A percentile compares a stretch with the other conserved stretches of the same genome.
Conservation (phyloP, 1,139 yeast species). For the Nakaseomyces bracarensis region DNA sequence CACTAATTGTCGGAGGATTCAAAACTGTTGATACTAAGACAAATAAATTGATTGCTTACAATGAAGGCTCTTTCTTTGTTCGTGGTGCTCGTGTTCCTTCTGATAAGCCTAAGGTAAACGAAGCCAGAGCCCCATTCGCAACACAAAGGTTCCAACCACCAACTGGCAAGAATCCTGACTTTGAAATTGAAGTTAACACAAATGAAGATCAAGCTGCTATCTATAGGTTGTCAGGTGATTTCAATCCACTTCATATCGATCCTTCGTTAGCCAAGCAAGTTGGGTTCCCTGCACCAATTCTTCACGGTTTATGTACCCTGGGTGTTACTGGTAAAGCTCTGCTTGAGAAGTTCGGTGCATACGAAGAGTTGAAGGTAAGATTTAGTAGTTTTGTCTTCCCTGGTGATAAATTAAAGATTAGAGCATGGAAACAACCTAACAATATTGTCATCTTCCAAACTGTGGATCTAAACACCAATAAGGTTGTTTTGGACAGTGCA, state of each 20-base stretch:
- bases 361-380: conserved; percentile 81
- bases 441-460: conserved; percentile 74
- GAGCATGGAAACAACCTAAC: conserved; percentile 73
- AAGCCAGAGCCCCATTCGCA: conserved; percentile 46
- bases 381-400: conserved; percentile 92
- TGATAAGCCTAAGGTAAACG: conserved; percentile 38
- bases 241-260: conserved; percentile 91
- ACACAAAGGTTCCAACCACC: conserved; percentile 61
- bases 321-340: conserved; percentile 76
- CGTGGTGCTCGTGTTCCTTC: conserved; percentile 71
- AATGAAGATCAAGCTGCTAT: conserved; percentile 74
- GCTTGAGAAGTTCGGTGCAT: conserved; percentile 71
- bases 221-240: conserved; percentile 88
- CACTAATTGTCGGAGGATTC: conserved; percentile 69
- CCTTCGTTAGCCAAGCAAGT: conserved; percentile 87
- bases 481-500: conserved; percentile 77
- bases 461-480: conserved; percentile 68
- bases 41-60: conserved; percentile 64
- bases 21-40: conserved; percentile 62
- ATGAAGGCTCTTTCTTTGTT: conserved; percentile 79
- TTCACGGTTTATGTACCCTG: conserved; percentile 86
- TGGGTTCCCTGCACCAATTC: conserved; percentile 75
- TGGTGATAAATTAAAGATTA: conserved; percentile 80
- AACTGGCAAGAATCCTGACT: conserved; percentile 53
- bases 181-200: conserved; percentile 51